These are phyloP conservation scores for Protea cynaroides DNA, from an alignment of 164 flowering plant species.

Conservation along the genomic window DNA sequence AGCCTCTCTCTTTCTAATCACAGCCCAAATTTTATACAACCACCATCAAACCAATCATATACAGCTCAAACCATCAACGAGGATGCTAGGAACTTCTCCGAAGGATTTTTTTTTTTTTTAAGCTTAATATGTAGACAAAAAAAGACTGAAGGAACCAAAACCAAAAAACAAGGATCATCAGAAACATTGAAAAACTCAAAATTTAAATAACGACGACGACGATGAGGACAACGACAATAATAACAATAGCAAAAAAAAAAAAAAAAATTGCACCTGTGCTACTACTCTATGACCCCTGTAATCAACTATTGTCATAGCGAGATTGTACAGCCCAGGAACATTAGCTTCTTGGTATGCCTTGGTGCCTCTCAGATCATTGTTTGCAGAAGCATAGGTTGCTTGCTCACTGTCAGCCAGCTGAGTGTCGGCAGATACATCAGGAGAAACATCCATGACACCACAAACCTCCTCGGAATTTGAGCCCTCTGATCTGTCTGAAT, in stretches of 20 bases:
- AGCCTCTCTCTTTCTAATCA: too few relatives aligned
- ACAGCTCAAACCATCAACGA: too few relatives aligned
- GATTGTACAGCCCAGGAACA: constrained; percentile 90
- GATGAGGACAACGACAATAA: too few relatives aligned
- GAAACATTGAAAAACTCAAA: too few relatives aligned
- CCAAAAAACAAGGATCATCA: neutral
- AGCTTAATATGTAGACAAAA: too few relatives aligned
- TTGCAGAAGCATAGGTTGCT: constrained; percentile 98
- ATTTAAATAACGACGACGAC: too few relatives aligned
- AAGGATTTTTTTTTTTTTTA: too few relatives aligned
- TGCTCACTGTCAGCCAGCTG: constrained; percentile 89
- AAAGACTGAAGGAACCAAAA: too few relatives aligned
- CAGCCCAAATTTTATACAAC: too few relatives aligned
- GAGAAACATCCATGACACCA: constrained; percentile 20
- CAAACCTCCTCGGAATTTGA: constrained; percentile 22
- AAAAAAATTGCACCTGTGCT: constrained; percentile 68
- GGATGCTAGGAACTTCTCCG: too few relatives aligned
- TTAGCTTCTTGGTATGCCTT: constrained; percentile 97
- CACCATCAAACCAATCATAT: too few relatives aligned
- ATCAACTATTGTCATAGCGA: constrained; percentile 98
- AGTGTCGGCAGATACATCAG: constrained; percentile 48
- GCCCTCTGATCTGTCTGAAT: constrained; percentile 24
- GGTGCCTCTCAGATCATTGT: constrained; percentile 97
- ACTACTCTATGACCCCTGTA: constrained; percentile 97
- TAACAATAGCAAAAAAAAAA: too few relatives aligned